A percentile compares a stretch with the other conserved stretches of the same genome.
These are phyloP conservation scores for Crataegus laevigata DNA, from an alignment of 306 rosid species.

Conservation along the genomic window DNA sequence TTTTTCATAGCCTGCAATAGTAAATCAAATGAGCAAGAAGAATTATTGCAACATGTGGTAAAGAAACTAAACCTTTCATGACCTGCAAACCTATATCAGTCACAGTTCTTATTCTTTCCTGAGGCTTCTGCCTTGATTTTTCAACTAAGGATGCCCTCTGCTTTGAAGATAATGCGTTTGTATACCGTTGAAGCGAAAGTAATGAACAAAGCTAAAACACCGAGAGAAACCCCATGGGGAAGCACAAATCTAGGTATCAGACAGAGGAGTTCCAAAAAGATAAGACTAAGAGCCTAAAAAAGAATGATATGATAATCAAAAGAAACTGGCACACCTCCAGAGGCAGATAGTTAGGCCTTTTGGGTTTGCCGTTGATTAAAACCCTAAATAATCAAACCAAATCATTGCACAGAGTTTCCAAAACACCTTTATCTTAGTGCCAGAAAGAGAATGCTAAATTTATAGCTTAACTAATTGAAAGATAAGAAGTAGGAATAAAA, in stretches of 20 bases:
- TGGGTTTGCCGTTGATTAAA: conserved; percentile 44
- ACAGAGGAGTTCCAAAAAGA: conserved; percentile 10
- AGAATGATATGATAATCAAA: not conserved
- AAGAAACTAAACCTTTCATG: not conserved
- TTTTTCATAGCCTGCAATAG: conserved; percentile 47
- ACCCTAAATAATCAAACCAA: not conserved
- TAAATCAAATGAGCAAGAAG: conserved; percentile 15
- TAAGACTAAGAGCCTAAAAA: not conserved
- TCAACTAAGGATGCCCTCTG: conserved; percentile 79
- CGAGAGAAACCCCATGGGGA: not conserved
- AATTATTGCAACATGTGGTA: not conserved
- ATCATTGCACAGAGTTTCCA: conserved; percentile 2
- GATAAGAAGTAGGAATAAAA: not conserved
- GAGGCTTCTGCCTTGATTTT: conserved; percentile 80
- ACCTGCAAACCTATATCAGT: conserved; percentile 38
- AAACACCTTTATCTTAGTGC: not conserved
- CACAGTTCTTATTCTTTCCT: conserved; percentile 48
- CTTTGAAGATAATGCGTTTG: conserved; percentile 60
- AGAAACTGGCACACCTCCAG: conserved; percentile 52
- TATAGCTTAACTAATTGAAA: not conserved
- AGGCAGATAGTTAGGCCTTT: conserved; percentile 68
- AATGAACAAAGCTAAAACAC: conserved; percentile 63
- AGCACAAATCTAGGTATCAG: not conserved
- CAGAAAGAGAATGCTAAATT: not conserved
- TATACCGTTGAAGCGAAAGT: conserved; percentile 76